Evolutionary conservation across 2,329 filamentous ascomycete species (phyloP), one percentile per base, ranked within the genome.

Genomic region (Ceratocystis eucalypticola): DNA sequence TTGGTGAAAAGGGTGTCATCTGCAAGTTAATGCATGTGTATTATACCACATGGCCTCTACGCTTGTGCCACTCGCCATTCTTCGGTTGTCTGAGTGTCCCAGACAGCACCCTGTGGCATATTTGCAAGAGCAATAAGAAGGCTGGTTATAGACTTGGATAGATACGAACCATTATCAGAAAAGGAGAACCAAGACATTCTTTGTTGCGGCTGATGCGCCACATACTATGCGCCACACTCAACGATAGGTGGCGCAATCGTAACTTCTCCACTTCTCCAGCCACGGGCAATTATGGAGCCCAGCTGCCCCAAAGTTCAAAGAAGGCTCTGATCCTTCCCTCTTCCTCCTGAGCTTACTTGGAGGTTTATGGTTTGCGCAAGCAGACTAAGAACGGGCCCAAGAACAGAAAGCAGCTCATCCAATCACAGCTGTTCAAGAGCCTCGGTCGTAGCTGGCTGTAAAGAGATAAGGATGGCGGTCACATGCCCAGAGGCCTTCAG

Each of bases 331-430:
- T 59, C 55, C 55, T 59, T 59, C 30, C 28, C n/a, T 37, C 30
- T n/a, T 59, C 28, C 55, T 30, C 8, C 20, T n/a, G 12, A 15
- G 30, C 48, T 53, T 53, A 37, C 55, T 59, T 37, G 25, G 25
- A 12, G 30, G 55, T 59, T 59, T 59, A 59, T 59, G 28, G 55
- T 33, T 59, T 59, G 55, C 55, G 55, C 55, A 59, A 59, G n/a
- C 15, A 37, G 28, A 37, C 28, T 33, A 59, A 37, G 55, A 59
- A 59, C 48, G 10, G 48, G 48, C 15, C 22, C 53, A 30, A 33
- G 53, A 57, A 57, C 12, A 57, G 53, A 57, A 28, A 28, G 15
- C 17, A 17, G 22, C 8, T n/a, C 28, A 37, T 28, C 55, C 55
- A 59, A 59, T 59, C 55, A 59, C 55, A 59, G 28, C 28, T n/a